phyloP scores from a whole-genome alignment of 2,329 filamentous ascomycete species.

The Tolypocladium cylindrosporum region DNA sequence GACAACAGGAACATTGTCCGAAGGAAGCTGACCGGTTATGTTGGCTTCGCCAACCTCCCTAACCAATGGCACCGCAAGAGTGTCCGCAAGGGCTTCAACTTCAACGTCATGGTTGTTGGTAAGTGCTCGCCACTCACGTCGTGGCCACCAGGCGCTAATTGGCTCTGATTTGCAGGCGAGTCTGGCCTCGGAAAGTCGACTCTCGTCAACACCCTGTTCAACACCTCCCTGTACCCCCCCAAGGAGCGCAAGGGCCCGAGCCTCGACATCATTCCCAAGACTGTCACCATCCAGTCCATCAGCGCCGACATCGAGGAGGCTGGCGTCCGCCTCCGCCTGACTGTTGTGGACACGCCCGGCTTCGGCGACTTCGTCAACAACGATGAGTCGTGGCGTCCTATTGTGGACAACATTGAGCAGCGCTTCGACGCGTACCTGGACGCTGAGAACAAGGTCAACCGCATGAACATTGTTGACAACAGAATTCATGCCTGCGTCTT shows the following conservation, averaged over 20 bases:
- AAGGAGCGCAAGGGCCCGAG: slow-evolving; percentile 97
- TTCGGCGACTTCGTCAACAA: slow-evolving; percentile 99
- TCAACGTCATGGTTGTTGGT: slow-evolving; percentile 99
- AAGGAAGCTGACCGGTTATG: slow-evolving; percentile 95
- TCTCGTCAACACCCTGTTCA: slow-evolving; percentile 98
- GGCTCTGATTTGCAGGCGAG: slow-evolving; percentile 62
- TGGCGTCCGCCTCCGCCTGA: slow-evolving; percentile 88
- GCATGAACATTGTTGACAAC: slow-evolving; percentile 99
- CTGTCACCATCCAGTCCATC: slow-evolving; percentile 87
- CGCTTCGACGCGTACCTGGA: slow-evolving; percentile 97
- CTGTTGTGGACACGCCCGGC: slow-evolving; percentile 93
- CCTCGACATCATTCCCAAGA: slow-evolving; percentile 98
- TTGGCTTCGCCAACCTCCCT: slow-evolving; percentile 95
- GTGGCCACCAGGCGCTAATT: not conserved
- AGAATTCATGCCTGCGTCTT: slow-evolving; percentile 98
- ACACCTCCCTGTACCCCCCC: slow-evolving; percentile 96
- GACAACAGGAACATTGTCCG: slow-evolving; percentile 93
- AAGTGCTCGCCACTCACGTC: slow-evolving; percentile 32
- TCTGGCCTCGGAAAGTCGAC: slow-evolving; percentile 98
- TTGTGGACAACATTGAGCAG: slow-evolving; percentile 99
- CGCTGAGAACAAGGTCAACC: slow-evolving; percentile 99
- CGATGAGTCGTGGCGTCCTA: slow-evolving; percentile 97
- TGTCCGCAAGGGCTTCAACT: slow-evolving; percentile 99
- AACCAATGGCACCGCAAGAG: slow-evolving; percentile 99
- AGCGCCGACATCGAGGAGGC: slow-evolving; percentile 98